Evolutionary conservation across 495 filamentous ascomycete species (phyloP), one percentile per base, ranked within the genome.

Genomic region (Tuber brumale): DNA sequence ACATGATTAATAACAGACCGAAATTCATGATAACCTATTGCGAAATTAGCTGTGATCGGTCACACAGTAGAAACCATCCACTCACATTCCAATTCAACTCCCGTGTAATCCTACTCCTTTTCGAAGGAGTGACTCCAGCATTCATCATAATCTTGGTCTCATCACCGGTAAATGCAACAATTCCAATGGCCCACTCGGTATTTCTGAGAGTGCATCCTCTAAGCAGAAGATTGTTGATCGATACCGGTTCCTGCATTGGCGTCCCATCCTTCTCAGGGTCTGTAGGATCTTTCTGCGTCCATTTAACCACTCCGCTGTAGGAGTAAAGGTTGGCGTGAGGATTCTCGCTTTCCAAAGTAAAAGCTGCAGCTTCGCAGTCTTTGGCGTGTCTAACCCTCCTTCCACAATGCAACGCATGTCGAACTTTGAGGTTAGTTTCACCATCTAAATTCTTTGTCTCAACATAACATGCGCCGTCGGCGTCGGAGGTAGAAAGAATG

Each of bases 71-170:
- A 43, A 44, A 48, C 48, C 27, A 70, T 66, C 75, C 72, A 81
- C 81, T 27, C 83, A 99, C 95, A 84, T 97, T 95, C 90, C 94
- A 96, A 85, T 98, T 98, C 70, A 99, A 86, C 82, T 97, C 94
- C 79, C 92, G 92, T 48, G 93, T 91, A 82, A 99, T 94, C 70
- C 92, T 90, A 69, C 96, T 89, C 77, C 95, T 91, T 85, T 99
- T 99, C 79, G 90, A 96, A 14, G 96, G 96, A n/a, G 96, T 98
- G 70, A 93, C 92, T 73, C 96, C 96, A 18, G 96, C 91, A 83
- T 99, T 99, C 85, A 97, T 91, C 96, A 99, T 99, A 84, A 98
- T 98, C 86, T 98, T 99, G 35, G 96, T 97, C 81, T 99, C 96
- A 80, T 92, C 91, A 57, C 96, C 96, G 39, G 96, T 99, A 86